A percentile compares a stretch with the other conserved stretches of the same genome.
Evolutionary conservation across 1,284 basidiomycete species (phyloP).

Genomic region (Boletellus sp.): DNA sequence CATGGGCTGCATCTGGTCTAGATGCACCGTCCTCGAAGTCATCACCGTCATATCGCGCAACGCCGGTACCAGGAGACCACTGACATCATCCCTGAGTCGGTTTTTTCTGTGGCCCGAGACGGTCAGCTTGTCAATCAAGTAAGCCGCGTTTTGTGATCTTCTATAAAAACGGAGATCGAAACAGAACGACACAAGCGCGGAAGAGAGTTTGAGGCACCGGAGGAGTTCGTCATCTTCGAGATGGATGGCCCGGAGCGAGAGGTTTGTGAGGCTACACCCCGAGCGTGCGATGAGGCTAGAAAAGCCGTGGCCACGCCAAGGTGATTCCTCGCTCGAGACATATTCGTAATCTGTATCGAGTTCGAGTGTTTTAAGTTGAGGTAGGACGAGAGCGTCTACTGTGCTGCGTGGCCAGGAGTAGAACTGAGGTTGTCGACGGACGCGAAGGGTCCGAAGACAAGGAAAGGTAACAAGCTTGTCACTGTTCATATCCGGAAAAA

Average conservation of each 20-base stretch:
- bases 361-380: constrained; percentile 14
- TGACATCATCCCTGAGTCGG: not conserved
- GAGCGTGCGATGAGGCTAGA: constrained; percentile 19
- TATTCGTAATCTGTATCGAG: constrained; percentile 5
- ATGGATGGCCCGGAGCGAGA: constrained; percentile 17
- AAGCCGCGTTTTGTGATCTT: constrained; percentile 12
- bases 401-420: not conserved
- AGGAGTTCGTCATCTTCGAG: constrained; percentile 17
- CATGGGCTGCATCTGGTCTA: constrained; percentile 13
- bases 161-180: constrained; percentile 13
- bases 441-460: constrained; percentile 11
- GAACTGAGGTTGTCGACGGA: constrained; percentile 4
- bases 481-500: not conserved
- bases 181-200: constrained; percentile 10
- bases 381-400: constrained; percentile 11
- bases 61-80: not conserved
- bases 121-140: constrained; percentile 9
- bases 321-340: not conserved
- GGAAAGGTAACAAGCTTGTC: not conserved
- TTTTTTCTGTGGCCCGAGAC: not conserved
- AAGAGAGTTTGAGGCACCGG: constrained; percentile 17
- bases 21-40: constrained; percentile 6
- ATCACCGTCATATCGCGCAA: constrained; percentile 17
- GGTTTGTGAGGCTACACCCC: constrained; percentile 5
- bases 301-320: constrained; percentile 9